Base-by-base conservation (phyloP, 306 rosid genomes). In the Mimosa pudica region DNA sequence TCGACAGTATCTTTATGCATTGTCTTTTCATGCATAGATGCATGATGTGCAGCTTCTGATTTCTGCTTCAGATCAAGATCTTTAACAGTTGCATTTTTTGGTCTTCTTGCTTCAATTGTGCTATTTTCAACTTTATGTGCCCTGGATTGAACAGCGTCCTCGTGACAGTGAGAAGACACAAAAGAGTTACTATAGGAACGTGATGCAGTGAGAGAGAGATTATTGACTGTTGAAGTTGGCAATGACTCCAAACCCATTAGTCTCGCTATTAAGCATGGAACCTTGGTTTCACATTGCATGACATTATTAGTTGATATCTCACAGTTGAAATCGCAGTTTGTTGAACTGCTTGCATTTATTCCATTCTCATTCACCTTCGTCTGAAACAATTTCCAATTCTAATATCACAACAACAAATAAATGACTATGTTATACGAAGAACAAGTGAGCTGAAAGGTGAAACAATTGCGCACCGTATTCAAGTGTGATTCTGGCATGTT, bases 181-280 rank as follows among this genome's bases (percentile, higher is more conserved):
- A 5, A n/a, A 32, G 42, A 62, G 3, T 62, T 62, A 24, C 30
- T 24, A 32, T 17, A 62, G 68, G 68, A 13, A 63, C 83, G 54
- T 4, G 68, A 79, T 10, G 81, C 67, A 62, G 84, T 67, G 61
- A 89, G 87, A 69, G 87, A 85, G 58, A 84, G 82, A 83, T 89
- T 93, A 1, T 79, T 7, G n/a, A 70, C 73, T 12, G 75, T 85
- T 0, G 87, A 72, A 79, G 87, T 82, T 13, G 97, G 97, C 85
- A 95, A 82, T 10, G 93, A 86, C 77, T 95, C 97, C 88, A 95
- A 85, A 71, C 98, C 98, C 98, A 95, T 95, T 52, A 95, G 91
- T 81, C 96, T 89, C 3, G 98, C 98, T 48, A 95, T 98, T 73
- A 86, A 73, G 24, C 98, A 87, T 0, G 97, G 97, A 77, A 88